A percentile compares a stretch with the other conserved stretches of the same genome.
Conservation (phyloP, 306 rosid species). For the Sicyos edulis region DNA sequence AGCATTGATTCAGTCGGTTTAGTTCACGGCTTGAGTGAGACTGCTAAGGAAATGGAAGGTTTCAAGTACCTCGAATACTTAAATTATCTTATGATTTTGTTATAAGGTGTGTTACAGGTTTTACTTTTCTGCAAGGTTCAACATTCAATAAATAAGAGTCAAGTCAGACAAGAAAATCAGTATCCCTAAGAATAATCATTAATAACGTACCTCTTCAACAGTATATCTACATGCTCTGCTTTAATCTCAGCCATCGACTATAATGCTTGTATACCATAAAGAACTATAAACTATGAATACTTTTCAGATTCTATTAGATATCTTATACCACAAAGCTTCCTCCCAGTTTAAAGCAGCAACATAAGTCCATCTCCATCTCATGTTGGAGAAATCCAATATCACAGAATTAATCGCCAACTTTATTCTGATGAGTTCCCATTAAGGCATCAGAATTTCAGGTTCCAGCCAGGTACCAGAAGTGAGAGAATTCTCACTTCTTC, state of each 20-base stretch:
- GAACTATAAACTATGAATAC: background rate
- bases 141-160: too few relatives aligned
- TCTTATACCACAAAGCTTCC: background rate
- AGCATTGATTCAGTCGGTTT: too few relatives aligned
- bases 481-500: background rate
- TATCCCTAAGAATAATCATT: background rate
- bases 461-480: background rate
- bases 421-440: background rate
- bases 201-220: background rate
- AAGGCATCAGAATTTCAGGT: background rate
- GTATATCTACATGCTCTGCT: background rate
- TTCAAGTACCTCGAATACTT: too few relatives aligned
- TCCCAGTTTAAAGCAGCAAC: background rate
- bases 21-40: too few relatives aligned
- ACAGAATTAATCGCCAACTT: background rate
- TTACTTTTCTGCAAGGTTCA: too few relatives aligned
- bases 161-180: too few relatives aligned
- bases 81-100: too few relatives aligned
- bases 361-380: background rate
- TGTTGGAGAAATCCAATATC: background rate
- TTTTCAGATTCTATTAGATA: background rate
- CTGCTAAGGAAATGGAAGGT: too few relatives aligned
- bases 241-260: background rate
- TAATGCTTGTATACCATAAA: background rate
- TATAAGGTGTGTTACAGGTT: too few relatives aligned